These are phyloP conservation scores for Coemansia sp. DNA, from an alignment of 192 early-diverging fungal species.

Conservation along the genomic window DNA sequence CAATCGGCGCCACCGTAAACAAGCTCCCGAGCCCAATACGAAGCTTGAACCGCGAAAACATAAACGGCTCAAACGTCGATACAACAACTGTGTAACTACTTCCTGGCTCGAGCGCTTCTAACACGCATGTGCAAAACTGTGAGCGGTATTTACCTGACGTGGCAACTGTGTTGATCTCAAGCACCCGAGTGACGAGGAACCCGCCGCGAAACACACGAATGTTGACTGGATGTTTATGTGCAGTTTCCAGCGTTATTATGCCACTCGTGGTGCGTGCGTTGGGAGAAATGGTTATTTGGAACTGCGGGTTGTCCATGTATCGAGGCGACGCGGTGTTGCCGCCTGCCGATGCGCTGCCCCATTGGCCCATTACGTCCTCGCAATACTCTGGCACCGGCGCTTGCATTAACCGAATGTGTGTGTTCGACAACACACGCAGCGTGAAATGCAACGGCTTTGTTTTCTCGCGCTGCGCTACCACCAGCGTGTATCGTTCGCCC, in stretches of 20 bases:
- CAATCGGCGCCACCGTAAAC: constrained; percentile 60
- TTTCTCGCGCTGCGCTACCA: constrained; percentile 80
- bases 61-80: constrained; percentile 75
- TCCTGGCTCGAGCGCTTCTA: constrained; percentile 55
- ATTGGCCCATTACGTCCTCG: constrained; percentile 60
- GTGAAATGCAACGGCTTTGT: constrained; percentile 71
- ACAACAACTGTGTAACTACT: constrained; percentile 77
- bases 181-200: constrained; percentile 67
- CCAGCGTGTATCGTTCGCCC: constrained; percentile 64
- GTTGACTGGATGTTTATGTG: constrained; percentile 65
- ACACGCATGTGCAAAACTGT: constrained; percentile 72
- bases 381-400: constrained; percentile 53
- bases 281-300: constrained; percentile 59
- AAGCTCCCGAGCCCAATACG: constrained; percentile 59
- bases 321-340: constrained; percentile 70
- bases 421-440: constrained; percentile 66
- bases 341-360: constrained; percentile 75
- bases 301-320: constrained; percentile 81
- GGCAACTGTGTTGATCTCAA: constrained; percentile 62
- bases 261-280: constrained; percentile 9
- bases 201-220: constrained; percentile 69
- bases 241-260: constrained; percentile 67
- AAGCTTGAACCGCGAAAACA: constrained; percentile 68
- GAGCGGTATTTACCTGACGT: constrained; percentile 74
- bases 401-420: constrained; percentile 62